Base-by-base conservation (phyloP, 1,139 yeast species). In the Zygosaccharomyces sapae region DNA sequence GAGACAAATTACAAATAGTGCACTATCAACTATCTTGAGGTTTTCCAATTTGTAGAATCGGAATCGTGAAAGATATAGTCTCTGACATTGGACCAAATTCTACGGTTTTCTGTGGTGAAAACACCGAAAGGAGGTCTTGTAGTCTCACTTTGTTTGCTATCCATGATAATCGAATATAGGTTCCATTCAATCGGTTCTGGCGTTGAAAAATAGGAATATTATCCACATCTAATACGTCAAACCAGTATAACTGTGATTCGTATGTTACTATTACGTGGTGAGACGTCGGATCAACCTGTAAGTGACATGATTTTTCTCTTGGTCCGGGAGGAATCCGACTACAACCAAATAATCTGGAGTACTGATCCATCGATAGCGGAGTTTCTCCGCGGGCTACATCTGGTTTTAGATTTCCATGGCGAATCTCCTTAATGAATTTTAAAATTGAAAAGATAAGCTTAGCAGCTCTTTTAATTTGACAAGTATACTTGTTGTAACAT, bases 201-300 rank as follows among this genome's bases (percentile, higher is more conserved):
- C 2, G 82, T 75, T 61, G 86, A 70, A 45, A 74, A 29, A 68
- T 65, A 54, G 88, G 71, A 59, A 85, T 83, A 62, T 85, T 79
- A 52, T 81, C 71, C 46, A 74, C 74, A 66, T 87, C 95, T 60
- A 88, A 72, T 2, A 88, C 96, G 64, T 88, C 95, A 65, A 88
- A 88, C 96, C 96, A 88, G 69, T 88, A 88, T 67, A 87, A 85
- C 66, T 88, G 96, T 4, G 95, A 86, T 61, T 85, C 83, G 55
- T 89, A 82, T 65, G 86, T 71, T n/a, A 88, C 90, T 27, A 86
- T 85, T 46, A 88, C 80, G 65, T 88, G 96, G 59, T 81, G 84
- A 1, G 94, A 81, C 10, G 80, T 72, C 13, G 75, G 65, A 64
- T 87, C 95, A 3, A 87, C 77, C 67, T 87, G 95, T 84, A 88